Base-by-base conservation (phyloP, 164 flowering plant species). In the Macadamia integrifolia region DNA sequence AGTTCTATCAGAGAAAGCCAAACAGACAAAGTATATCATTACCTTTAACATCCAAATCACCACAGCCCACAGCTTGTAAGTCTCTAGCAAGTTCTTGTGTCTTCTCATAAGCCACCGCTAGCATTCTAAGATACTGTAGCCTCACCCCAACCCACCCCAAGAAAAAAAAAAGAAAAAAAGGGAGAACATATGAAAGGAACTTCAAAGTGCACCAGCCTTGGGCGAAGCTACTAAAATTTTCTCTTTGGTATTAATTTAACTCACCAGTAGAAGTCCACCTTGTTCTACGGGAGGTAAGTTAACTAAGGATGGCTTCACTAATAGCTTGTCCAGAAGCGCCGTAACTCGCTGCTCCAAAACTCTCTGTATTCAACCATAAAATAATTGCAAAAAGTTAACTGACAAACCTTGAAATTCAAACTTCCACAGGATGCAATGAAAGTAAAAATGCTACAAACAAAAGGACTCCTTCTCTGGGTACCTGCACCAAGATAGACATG, bases 11-110 rank as follows among this genome's bases (percentile, higher is more conserved):
- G 9, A 46, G 50, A 46, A 46, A 46, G 50, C 50, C 9, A 46
- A 1, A 46, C 1, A 53, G 31, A 12, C 59, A 29, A 52, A 17
- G 48, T 32, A 63, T 9, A 17, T 9, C 67, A 57, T 67, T 83
- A 95, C 98, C 98, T 75, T 95, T 98, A 79, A 92, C 86, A 85
- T 95, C 99, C 84, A 92, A 85, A 76, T 95, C 98, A 77, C 99
- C 99, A 84, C 99, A 95, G 1, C 98, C 98, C 52, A 92, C 96
- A 59, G 90, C 80, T 48, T 83, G 87, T 58, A 95, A 80, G 40
- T 95, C 98, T 76, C 83, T 85, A 72, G 98, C 94, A 78, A 95
- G 97, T 71, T 95, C 97, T 78, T 80, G 86, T 23, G 99, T 95
- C 83, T 89, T 95, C 78, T 95, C 97, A 79, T 95, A 92, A 62